Percentiles rank a stretch among this genome's conserved stretches.
Evolutionary conservation across 225 moss, liverwort and hornwort species (phyloP).

Genomic region (Pleurozium schreberi): DNA sequence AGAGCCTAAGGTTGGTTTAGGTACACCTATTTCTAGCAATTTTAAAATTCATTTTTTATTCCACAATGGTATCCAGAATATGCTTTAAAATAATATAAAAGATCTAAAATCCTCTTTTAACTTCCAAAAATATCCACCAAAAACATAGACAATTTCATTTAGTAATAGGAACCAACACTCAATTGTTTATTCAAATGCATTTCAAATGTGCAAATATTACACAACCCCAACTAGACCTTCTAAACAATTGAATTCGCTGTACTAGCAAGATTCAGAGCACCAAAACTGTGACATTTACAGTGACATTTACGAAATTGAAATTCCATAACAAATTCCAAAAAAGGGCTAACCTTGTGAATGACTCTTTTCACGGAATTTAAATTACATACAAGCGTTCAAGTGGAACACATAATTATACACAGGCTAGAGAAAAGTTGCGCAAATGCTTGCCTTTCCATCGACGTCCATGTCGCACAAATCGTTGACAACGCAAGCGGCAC

Average conservation of each 20-base stretch:
- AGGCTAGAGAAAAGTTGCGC: neutral
- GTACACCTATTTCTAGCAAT: neutral
- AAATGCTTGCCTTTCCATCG: neutral
- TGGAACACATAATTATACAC: neutral
- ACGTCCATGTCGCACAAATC: neutral
- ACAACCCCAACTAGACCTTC: rapidly evolving
- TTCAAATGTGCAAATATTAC: neutral
- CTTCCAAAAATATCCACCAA: neutral
- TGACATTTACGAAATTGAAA: neutral
- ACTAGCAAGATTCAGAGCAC: neutral
- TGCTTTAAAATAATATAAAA: too few species aligned
- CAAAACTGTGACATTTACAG: neutral
- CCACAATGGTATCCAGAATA: too few species aligned
- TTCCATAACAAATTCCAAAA: neutral
- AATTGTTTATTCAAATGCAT: neutral
- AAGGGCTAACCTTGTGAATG: neutral
- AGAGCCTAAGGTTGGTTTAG: neutral
- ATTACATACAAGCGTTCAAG: neutral
- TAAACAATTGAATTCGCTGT: neutral
- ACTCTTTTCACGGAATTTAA: neutral
- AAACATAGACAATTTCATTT: neutral
- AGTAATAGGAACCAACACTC: neutral
- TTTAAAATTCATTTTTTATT: neutral
- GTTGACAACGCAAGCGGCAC: neutral
- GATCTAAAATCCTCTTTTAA: neutral